Evolutionary conservation across 495 filamentous ascomycete genomes (phyloP), one percentile per base, ranked within the genome.

Genomic region (Beverwykella pulmonaria): DNA sequence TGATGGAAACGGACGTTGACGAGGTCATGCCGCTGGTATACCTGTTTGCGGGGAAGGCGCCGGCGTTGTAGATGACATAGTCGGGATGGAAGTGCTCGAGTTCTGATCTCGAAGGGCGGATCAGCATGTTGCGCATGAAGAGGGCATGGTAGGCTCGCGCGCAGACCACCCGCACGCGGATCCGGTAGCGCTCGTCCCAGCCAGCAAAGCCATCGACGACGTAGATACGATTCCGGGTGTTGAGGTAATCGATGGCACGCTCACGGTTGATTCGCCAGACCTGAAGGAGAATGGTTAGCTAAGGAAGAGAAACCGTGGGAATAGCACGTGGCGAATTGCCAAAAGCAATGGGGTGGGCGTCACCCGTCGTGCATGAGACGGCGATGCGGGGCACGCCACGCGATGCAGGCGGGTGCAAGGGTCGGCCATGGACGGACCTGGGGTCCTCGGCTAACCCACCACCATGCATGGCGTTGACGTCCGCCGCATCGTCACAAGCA

Each of bases 41-140:
- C 76, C 95, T 88, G 83, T 98, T 98, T 76, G 95, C 95, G 52
- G 94, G 94, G 89, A 98, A 98, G 52, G 89, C 90, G 63, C 94
- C 94, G 68, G 94, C 95, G 75, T 98, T 98, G 87, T 98, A 98
- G 82, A 98, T 98, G 72, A 92, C 92, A 84, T 98, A 98, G 83
- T 98, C 92, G 68, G 94, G 94, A 79, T 96, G 92, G 86, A 98
- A 98, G 82, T 90, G 85, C 79, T 95, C 87, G 46, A 98, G 87
- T 84, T 98, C 92, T 79, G 93, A 90, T 56, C 83, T 84, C 48
- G 86, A 81, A 61, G 94, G 94, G 75, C 94, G 89, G 83, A 98
- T 98, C 75, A 98, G 90, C 94, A 98, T 98, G 84, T 98, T 98
- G 73, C 95, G 91, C 94, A 98, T 98, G 90, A 98, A 98, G 64